phyloP scores from a whole-genome alignment of 1,284 basidiomycete genomes.

The Ustilago bromivora region DNA sequence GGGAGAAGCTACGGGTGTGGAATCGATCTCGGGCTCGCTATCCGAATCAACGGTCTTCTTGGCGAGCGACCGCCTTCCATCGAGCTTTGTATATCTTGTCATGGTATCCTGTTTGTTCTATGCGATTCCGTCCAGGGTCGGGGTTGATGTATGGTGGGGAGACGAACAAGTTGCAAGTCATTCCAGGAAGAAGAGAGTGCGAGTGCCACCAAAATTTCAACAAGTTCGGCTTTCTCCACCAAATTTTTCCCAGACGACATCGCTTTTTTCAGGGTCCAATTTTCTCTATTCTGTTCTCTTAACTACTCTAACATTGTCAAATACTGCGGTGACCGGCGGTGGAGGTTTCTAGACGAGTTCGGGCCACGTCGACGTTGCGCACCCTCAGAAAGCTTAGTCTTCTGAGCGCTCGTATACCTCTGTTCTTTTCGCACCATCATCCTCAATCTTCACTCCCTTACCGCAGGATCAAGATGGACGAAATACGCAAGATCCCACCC shows the following conservation, averaged over 20 bases:
- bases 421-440: neutral
- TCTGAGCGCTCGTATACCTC: neutral
- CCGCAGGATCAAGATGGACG: slow-evolving; percentile 30
- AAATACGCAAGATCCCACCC: slow-evolving; percentile 79
- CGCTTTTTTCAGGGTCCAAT: slow-evolving; percentile 28
- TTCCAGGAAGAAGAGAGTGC: neutral
- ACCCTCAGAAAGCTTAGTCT: slow-evolving; percentile 1
- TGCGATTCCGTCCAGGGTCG: neutral
- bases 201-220: slow-evolving; percentile 6
- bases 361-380: slow-evolving; percentile 34
- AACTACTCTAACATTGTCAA: slow-evolving; percentile 4
- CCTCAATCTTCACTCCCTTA: neutral
- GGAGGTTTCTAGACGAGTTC: slow-evolving; percentile 20
- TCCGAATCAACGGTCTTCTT: slow-evolving; percentile 44
- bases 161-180: neutral
- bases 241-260: slow-evolving; percentile 27
- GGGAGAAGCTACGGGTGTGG: slow-evolving; percentile 16
- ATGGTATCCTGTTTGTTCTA: slow-evolving; percentile 20
- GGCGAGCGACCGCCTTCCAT: slow-evolving; percentile 50
- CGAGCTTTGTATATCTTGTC: slow-evolving; percentile 63
- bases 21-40: slow-evolving; percentile 33
- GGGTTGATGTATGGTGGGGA: neutral
- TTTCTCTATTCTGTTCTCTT: neutral
- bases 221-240: slow-evolving; percentile 9
- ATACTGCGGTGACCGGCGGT: neutral